Base-by-base conservation (phyloP, 441 rosid genomes). In the Eruca vesicaria region DNA sequence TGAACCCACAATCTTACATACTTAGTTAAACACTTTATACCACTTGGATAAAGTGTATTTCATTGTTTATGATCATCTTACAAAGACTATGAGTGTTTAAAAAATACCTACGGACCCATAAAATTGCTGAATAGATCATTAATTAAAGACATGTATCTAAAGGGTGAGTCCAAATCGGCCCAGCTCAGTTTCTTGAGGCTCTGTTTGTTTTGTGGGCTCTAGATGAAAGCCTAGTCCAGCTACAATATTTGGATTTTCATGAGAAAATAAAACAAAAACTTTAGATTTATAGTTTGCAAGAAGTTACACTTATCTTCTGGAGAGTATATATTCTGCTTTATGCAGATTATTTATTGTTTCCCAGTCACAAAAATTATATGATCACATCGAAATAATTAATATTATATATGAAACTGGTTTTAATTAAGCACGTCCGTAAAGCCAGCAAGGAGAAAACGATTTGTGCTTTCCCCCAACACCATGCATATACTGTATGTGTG, bases 391-490 rank as follows among this genome's bases (percentile, higher is more conserved):
- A 63, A 41, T 20, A 20, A 12, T 38, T 1, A 7, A 60, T 52
- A 26, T 23, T 5, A 43, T 50, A 10, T 20, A 20, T 12, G 15
- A 61, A 7, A 1, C 29, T 63, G 35, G 59, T 53, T 29, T n/a
- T 48, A 7, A 55, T n/a, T 48, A 7, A 55, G 65, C 32, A 69
- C 38, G 63, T 52, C 63, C 68, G 36, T 71, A 28, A 43, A 71
- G 1, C 48, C 57, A 66, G 69, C 55, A 12, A 29, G 20, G 55
- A 61, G 74, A 68, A 61, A 75, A 53, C 16, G 74, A 68, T 62
- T 12, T 18, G 23, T 71, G 43, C 4, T 3, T 43, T 65, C 12
- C 33, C 15, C 61, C 19, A 71, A 9, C 28, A 71, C 10, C 63
- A 65, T 72, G 68, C 73, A 72, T n/a, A 23, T 50, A n/a, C n/a